Conservation (phyloP, 1,284 basidiomycete species). For the Boletus semigastroideus region DNA sequence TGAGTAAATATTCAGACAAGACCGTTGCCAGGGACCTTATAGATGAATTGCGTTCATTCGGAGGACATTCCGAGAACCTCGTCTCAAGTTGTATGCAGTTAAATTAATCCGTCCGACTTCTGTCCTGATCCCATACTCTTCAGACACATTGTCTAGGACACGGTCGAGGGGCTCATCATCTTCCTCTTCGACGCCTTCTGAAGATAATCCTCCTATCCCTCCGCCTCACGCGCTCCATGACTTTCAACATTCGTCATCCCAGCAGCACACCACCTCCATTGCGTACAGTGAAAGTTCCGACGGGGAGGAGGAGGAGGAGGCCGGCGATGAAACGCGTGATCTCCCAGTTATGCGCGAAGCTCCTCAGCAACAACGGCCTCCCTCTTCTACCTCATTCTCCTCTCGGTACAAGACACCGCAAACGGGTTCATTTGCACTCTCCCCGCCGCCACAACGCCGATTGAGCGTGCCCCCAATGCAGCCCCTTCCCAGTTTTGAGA, state of each 20-base stretch:
- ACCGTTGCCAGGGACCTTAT: constrained; percentile 76
- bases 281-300: constrained; percentile 29
- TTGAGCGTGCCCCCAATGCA: constrained; percentile 47
- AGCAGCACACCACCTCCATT: not conserved
- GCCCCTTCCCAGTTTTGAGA: constrained; percentile 70
- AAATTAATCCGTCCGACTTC: not conserved
- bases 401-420: constrained; percentile 78
- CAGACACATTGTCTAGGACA: constrained; percentile 23
- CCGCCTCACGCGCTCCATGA: constrained; percentile 14
- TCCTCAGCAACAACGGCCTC: constrained; percentile 54
- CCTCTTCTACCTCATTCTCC: constrained; percentile 60
- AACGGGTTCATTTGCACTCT: constrained; percentile 55
- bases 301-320: constrained; percentile 45
- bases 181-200: constrained; percentile 58
- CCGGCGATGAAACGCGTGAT: constrained; percentile 49
- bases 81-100: constrained; percentile 63
- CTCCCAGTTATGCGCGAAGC: constrained; percentile 39
- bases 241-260: constrained; percentile 16
- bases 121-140: constrained; percentile 6
- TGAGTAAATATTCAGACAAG: constrained; percentile 82
- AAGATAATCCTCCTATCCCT: constrained; percentile 36
- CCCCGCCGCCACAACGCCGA: constrained; percentile 43
- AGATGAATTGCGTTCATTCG: constrained; percentile 81
- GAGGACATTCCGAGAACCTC: constrained; percentile 66
- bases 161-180: constrained; percentile 55